These are phyloP conservation scores for Diutina ranongensis DNA, from an alignment of 1,139 yeast genomes.

Conservation along the genomic window DNA sequence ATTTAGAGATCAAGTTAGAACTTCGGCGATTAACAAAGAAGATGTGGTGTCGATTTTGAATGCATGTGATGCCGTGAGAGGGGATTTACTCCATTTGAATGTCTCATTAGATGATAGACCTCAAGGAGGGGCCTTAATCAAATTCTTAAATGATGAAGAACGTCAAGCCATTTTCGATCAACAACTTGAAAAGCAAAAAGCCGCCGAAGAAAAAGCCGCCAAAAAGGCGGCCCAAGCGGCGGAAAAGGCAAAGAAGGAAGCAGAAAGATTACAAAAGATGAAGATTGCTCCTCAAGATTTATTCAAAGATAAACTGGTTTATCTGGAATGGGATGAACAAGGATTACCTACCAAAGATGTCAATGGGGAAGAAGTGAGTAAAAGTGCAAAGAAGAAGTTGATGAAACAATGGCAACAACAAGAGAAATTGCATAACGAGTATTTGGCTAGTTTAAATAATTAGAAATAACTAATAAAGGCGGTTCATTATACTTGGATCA, in stretches of 20 bases:
- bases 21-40: slow-evolving; percentile 56
- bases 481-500: no score
- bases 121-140: slow-evolving; percentile 62
- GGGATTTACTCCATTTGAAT: slow-evolving; percentile 61
- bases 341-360: slow-evolving; percentile 76
- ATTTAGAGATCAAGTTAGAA: slow-evolving; percentile 75
- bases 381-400: slow-evolving; percentile 76
- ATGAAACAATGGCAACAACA: slow-evolving; percentile 70
- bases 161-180: slow-evolving; percentile 49
- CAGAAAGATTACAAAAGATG: slow-evolving; percentile 58
- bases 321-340: slow-evolving; percentile 67
- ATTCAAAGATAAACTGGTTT: slow-evolving; percentile 48
- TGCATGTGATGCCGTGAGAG: slow-evolving; percentile 28
- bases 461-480: no score
- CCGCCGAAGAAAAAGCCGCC: slow-evolving; percentile 25
- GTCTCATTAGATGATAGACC: slow-evolving; percentile 84
- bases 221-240: slow-evolving; percentile 29
- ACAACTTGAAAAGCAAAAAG: slow-evolving; percentile 51
- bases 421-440: slow-evolving; percentile 69
- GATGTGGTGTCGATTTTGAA: slow-evolving; percentile 43
- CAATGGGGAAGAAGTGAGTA: slow-evolving; percentile 79
- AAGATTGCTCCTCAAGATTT: slow-evolving; percentile 58
- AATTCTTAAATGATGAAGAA: slow-evolving; percentile 64
- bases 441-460: slow-evolving; percentile 10
- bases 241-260: slow-evolving; percentile 45